phyloP scores from a whole-genome alignment of 2,329 filamentous ascomycete species.

The Lachnellula hyalina region DNA sequence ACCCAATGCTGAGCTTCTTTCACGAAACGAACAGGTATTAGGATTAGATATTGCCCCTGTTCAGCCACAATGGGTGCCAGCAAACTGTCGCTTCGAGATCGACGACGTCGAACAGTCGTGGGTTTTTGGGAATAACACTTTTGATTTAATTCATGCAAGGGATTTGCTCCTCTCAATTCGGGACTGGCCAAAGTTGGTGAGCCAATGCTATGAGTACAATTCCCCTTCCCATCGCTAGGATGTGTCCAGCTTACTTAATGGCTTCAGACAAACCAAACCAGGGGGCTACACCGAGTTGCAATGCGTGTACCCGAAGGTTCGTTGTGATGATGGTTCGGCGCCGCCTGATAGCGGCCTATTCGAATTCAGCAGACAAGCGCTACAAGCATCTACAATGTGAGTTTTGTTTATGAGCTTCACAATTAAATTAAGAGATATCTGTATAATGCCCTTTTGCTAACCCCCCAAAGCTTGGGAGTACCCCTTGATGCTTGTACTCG shows the following conservation, averaged over 20 bases:
- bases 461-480: neutral
- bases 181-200: conserved; percentile 16
- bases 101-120: conserved; percentile 48
- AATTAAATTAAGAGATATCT: neutral
- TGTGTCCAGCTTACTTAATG: neutral
- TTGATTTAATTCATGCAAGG: conserved; percentile 44
- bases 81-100: conserved; percentile 47
- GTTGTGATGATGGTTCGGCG: conserved; percentile 21
- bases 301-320: conserved; percentile 15
- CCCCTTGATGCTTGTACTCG: conserved; percentile 2
- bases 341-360: conserved; percentile 12
- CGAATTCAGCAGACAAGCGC: conserved; percentile 38
- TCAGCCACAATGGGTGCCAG: conserved; percentile 34
- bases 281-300: conserved; percentile 22
- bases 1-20: neutral
- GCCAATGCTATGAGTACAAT: conserved; percentile 28
- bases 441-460: conserved; percentile 24
- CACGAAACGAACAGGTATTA: conserved; percentile 11
- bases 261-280: conserved; percentile 12
- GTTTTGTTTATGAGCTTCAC: neutral
- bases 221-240: neutral
- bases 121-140: conserved; percentile 38
- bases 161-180: conserved; percentile 16
- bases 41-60: conserved; percentile 30
- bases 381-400: conserved; percentile 33